Base-by-base conservation (phyloP, 108 stramenopile genomes). In the Parietichytrium sp. region DNA sequence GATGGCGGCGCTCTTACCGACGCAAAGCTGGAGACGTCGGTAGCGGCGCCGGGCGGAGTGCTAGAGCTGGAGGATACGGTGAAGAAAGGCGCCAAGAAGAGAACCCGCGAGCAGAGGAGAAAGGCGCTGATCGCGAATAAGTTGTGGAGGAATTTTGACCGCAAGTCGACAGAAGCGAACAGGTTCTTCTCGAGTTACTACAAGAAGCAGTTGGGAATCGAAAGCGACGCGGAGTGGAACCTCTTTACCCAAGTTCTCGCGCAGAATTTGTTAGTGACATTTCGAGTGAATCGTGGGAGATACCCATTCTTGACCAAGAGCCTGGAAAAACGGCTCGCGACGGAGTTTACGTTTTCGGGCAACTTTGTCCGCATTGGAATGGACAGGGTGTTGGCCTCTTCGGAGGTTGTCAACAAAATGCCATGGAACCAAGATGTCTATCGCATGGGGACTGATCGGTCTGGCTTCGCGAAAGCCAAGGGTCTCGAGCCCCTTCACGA, bases 101-200 rank as follows among this genome's bases (percentile, higher is more conserved):
- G n/a, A n/a, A n/a, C n/a, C n/a, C n/a, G n/a, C n/a, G n/a, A n/a
- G n/a, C n/a, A n/a, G n/a, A n/a, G n/a, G n/a, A n/a, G n/a, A n/a
- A n/a, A n/a, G n/a, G n/a, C n/a, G n/a, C n/a, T n/a, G n/a, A n/a
- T 72, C 16, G 61, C 36, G 13, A 72, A 42, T 25, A 72, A 72
- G 61, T 45, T 72, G 61, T 72, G 61, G 61, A 33, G 61, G 7
- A 33, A 72, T 42, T 72, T 72, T 2, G 61, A 72, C 61, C 61
- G 61, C 61, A 72, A 72, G 61, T 33, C 15, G 1, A 42, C 36
- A 12, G 6, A 72, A 6, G 61, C 61, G 38, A 72, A 72, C 61
- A n/a, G 38, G 16, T 72, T 45, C 42, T 72, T 72, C 20, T n/a
- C 61, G 20, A 20, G n/a, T 1, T 72, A 72, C 61, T 72, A 72